Evolutionary conservation across 2,329 filamentous ascomycete species (phyloP), one percentile per base, ranked within the genome.

Genomic region (Paracamarosporium sp.): DNA sequence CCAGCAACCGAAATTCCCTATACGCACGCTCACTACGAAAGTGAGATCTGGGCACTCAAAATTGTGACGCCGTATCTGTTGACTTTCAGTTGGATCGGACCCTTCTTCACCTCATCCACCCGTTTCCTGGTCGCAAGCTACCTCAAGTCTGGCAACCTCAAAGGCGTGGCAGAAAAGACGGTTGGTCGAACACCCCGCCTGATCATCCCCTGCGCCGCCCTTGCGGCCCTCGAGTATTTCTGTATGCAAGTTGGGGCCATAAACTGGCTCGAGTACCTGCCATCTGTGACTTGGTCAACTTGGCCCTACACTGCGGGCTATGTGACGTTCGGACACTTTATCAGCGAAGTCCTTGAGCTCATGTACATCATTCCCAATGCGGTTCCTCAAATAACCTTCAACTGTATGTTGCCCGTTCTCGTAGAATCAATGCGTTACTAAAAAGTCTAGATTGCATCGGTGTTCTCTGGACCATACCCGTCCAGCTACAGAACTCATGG

Each of bases 391-490:
- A 74, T 81, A 43, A 79, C 76, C 24, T 76, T 71, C 62, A 77
- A 80, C 58, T 80, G 40, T 25, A 43, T 13, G 40, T 24, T 13
- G 5, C 5, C 40, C 24, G 13, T 15, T 17, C 15, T 12, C 17
- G 13, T 24, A 25, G 8, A 11, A 24, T 11, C 8, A 9, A 25
- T 12, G 15, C 22, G 25, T 3, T 17, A 8, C 40, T 43, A 43
- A 43, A 12, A 13, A 4, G 20, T 7, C 9, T 15, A 43, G 40
- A 79, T 64, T 80, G 79, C 55, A 78, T 78, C 1, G 78, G 78
- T 61, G 78, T 80, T 15, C 67, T 81, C 1, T 81, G 79, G 79
- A 80, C 78, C 1, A 79, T 81, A 25, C 77, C 79, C 0, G 77
- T 81, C 0, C 77, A 79, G 56, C 66, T 80, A 2, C 79, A 80